These are phyloP conservation scores for Schwanniomyces sp. DNA, from an alignment of 805 yeast species.

Conservation along the genomic window DNA sequence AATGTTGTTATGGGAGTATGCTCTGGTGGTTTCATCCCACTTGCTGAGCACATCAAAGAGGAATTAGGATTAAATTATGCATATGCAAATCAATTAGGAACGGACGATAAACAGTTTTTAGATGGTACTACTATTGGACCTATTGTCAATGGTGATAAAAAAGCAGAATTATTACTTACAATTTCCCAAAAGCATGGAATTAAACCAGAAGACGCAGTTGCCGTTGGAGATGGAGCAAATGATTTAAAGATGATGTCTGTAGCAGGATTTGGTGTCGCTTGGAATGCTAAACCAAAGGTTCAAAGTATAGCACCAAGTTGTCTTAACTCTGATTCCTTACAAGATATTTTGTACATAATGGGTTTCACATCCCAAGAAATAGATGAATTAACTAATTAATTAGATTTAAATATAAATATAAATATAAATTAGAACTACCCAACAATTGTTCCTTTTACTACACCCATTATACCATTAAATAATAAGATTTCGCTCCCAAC, in stretches of 20 bases:
- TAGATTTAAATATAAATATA: background rate
- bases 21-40: conserved; percentile 92
- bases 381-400: conserved; percentile 16
- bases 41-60: conserved; percentile 73
- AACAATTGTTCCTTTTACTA: conserved; percentile 57
- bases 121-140: conserved; percentile 79
- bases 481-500: conserved; percentile 71
- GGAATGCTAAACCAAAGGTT: conserved; percentile 96
- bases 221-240: conserved; percentile 97
- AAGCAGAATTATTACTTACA: conserved; percentile 68
- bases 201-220: conserved; percentile 57
- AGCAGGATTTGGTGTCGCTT: conserved; percentile 94
- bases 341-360: conserved; percentile 76
- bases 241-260: conserved; percentile 88
- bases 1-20: conserved; percentile 82
- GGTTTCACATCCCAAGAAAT: conserved; percentile 68
- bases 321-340: conserved; percentile 70
- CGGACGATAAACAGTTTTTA: conserved; percentile 48
- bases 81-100: conserved; percentile 69
- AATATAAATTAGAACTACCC: conserved; percentile 7
- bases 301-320: conserved; percentile 80
- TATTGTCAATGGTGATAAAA: conserved; percentile 81
- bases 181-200: conserved; percentile 58
- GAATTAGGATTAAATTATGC: conserved; percentile 80
- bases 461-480: conserved; percentile 84